Evolutionary conservation across 106 monocot species (phyloP), one percentile per base, ranked within the genome.

Genomic region (Posidonia australis): DNA sequence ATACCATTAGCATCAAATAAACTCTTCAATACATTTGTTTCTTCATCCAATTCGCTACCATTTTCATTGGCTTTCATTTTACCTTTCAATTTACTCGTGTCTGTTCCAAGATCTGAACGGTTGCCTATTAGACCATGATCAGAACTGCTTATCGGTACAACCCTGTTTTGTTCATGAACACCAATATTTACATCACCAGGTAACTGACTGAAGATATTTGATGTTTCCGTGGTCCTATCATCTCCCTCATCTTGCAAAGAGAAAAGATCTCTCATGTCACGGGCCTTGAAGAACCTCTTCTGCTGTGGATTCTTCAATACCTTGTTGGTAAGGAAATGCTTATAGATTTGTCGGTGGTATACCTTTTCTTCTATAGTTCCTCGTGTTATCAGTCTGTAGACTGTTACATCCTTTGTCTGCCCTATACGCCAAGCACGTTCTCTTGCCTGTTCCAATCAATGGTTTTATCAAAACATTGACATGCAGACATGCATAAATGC

Each of bases 321-420:
- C 72, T 87, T 98, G 79, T 85, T 86, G 10, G 90, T 98, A 6
- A 98, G 78, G 48, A 98, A 98, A 76, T 90, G 84, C 56, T 98
- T 98, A 70, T 98, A 98, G 26, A 98, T 98, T 68, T 98, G 96
- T 65, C 96, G 70, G 48, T 98, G 96, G 66, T 98, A 98, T 13
- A 98, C 80, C 73, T 98, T 98, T 72, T 98, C 96, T 61, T 98
- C 90, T 70, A 98, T 98, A 16, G 96, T 98, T 27, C 96, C 96
- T 41, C 90, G 77, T 27, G 87, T 98, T n/a, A 98, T 87, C 58
- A 98, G 61, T 63, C 96, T 80, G 65, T 90, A 98, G 13, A 98
- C 72, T 0, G 84, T 87, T 30, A 98, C 96, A 73, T 98, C 96
- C 27, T 66, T 75, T 42, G 61, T 90, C 65, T 96, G 96, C n/a